Base-by-base conservation (phyloP, 1,284 basidiomycete genomes). In the Crepidotus sp. region DNA sequence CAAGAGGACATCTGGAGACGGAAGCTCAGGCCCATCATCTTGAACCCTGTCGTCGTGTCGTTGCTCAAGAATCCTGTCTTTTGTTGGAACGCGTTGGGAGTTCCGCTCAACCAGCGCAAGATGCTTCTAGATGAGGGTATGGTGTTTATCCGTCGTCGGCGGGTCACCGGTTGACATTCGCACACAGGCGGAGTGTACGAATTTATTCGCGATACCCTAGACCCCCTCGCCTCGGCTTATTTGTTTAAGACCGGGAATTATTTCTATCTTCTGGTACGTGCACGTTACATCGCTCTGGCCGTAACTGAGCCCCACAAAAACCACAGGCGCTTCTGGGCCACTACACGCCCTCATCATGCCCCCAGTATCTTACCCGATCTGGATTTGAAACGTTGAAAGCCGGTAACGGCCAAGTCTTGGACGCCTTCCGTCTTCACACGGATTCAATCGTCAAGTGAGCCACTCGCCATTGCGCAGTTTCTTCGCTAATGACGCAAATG, bases 21-120 rank as follows among this genome's bases (percentile, higher is more conserved):
- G 39, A 72, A 69, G 45, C 59, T 89, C 6, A 68, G 80, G 44
- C 80, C 78, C 1, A 74, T 84, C 18, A 59, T 90, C 25, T 66
- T 88, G 45, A 83, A 84, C 59, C 74, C 74, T 21, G 56, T 78
- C 21, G 76, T 88, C 50, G 72, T 81, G 51, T 66, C 72, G 4
- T 66, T 87, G 52, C 64, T 87, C 36, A 76, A 72, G 45, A 79
- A 68, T 40, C 77, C 77, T 10, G 59, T 74, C 31, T 89, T 91
- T 62, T 79, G 83, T 50, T 91, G 87, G 87, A 87, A 87, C 55
- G 84, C 85, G 0, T 67, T 90, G 11, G 85, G 86, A 25, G 84
- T 90, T 1, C 86, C 86, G 2, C 67, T 72, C 54, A 85, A 86
- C 59, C 86, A 90, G 65, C 73, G 80, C 57, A 69, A 74, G 55